Conservation (phyloP, 2,329 filamentous ascomycete genomes). For the Bipolaris gigantea region DNA sequence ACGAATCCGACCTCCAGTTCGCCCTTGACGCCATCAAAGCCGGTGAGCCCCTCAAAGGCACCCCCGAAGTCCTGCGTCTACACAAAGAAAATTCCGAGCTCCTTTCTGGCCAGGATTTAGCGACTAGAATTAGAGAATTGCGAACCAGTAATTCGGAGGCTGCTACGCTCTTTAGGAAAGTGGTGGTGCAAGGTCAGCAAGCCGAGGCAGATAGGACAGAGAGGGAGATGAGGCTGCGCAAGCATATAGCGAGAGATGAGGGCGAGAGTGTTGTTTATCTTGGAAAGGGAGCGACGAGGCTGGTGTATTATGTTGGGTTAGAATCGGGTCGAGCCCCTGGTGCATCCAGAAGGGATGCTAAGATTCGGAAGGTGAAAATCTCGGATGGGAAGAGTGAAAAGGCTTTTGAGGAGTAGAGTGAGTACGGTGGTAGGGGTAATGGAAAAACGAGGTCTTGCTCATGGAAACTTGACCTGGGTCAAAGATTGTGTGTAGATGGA, state of each 20-base stretch:
- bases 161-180: slow-evolving; percentile 4
- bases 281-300: background rate
- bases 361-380: background rate
- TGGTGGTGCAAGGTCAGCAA: background rate
- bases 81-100: background rate
- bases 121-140: slow-evolving; percentile 10
- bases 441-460: background rate
- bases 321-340: slow-evolving; percentile 4
- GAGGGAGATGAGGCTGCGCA: slow-evolving; percentile 3
- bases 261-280: background rate
- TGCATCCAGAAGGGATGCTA: background rate
- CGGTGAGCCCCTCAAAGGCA: slow-evolving; percentile 9
- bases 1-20: slow-evolving; percentile 12
- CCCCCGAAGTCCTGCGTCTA: slow-evolving; percentile 2
- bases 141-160: background rate
- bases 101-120: background rate
- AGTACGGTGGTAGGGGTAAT: background rate
- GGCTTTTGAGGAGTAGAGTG: background rate
- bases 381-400: background rate
- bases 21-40: slow-evolving; percentile 14
- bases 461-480: no score
- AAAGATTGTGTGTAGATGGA: background rate
- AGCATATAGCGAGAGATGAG: slow-evolving; percentile 6
- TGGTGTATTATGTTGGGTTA: slow-evolving; percentile 14
- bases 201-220: background rate